Conservation (phyloP, 371 early-diverging fungal species). For the Mucor saturninus region DNA sequence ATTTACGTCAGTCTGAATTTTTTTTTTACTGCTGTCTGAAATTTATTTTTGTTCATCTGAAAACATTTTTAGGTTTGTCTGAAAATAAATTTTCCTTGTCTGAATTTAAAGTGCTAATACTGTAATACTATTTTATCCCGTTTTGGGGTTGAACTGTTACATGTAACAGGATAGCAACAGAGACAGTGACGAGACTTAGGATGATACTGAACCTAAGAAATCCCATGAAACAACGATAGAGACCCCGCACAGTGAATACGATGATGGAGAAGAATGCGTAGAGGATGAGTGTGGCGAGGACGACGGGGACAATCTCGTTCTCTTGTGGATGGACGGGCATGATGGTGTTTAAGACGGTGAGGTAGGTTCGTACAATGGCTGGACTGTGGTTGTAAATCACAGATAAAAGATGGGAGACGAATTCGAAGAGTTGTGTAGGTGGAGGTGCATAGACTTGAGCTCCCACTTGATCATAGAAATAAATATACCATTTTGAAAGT, state of each 20-base stretch:
- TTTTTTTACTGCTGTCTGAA: no score
- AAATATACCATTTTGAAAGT: conserved; percentile 38
- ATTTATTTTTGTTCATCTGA: no score
- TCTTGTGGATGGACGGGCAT: conserved; percentile 28
- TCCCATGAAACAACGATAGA: conserved; percentile 34
- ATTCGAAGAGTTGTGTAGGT: conserved; percentile 27
- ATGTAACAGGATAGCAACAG: conserved; percentile 28
- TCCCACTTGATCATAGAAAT: conserved; percentile 33
- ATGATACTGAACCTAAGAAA: conserved; percentile 46
- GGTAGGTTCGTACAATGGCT: conserved; percentile 32
- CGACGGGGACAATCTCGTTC: conserved; percentile 37
- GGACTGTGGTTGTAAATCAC: conserved; percentile 28
- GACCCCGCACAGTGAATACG: conserved; percentile 28
- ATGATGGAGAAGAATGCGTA: conserved; percentile 40
- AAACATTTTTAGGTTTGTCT: no score
- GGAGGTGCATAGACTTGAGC: conserved; percentile 30
- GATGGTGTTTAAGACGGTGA: conserved; percentile 24
- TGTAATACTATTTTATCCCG: no score
- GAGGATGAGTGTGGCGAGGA: conserved; percentile 34
- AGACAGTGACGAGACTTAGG: conserved; percentile 23
- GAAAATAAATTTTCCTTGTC: no score
- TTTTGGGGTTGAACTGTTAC: no score
- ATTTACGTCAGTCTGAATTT: no score
- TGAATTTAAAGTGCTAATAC: no score
- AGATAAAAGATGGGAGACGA: conserved; percentile 10